Percentiles rank a stretch among this genome's conserved stretches.
phyloP scores from a whole-genome alignment of 2,329 filamentous ascomycete species.

The Nannizziopsis barbatae region DNA sequence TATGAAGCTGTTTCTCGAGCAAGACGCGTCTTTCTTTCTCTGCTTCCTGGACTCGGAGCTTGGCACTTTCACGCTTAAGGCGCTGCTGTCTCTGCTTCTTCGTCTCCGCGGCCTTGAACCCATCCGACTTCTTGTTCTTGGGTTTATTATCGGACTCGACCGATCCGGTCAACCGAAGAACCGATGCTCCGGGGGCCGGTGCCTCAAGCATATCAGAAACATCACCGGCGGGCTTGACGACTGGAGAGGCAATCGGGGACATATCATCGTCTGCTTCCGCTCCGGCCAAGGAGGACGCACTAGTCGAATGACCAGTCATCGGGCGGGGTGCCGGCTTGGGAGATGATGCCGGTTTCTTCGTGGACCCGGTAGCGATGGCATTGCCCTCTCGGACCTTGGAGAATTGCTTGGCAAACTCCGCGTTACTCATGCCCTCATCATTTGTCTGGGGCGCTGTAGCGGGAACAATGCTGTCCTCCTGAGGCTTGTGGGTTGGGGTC shows the following conservation, averaged over 20 bases:
- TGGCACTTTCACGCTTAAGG: conserved; percentile 73
- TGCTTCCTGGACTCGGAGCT: conserved; percentile 60
- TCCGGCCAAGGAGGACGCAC: conserved; percentile 58
- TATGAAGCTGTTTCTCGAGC: conserved; percentile 72
- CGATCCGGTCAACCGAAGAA: conserved; percentile 65
- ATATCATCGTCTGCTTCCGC: conserved; percentile 72
- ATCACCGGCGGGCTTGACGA: conserved; percentile 46
- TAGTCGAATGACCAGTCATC: conserved; percentile 45
- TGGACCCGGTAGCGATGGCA: conserved; percentile 37
- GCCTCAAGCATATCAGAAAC: conserved; percentile 89
- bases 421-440: conserved; percentile 52
- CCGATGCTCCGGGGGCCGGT: conserved; percentile 53
- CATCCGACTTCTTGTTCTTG: conserved; percentile 50
- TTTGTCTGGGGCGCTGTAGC: conserved; percentile 20
- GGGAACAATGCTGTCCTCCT: conserved; percentile 18
- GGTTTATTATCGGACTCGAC: conserved; percentile 44
- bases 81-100: conserved; percentile 96
- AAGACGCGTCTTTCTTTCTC: conserved; percentile 66
- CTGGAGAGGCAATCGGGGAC: conserved; percentile 58
- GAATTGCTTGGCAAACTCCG: conserved; percentile 66
- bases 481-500: conserved; percentile 20
- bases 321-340: conserved; percentile 34
- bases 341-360: conserved; percentile 46
- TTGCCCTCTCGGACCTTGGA: conserved; percentile 59
- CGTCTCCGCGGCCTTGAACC: conserved; percentile 60